phyloP scores from a whole-genome alignment of 352 stramenopile species.

The Aphanomyces astaci region DNA sequence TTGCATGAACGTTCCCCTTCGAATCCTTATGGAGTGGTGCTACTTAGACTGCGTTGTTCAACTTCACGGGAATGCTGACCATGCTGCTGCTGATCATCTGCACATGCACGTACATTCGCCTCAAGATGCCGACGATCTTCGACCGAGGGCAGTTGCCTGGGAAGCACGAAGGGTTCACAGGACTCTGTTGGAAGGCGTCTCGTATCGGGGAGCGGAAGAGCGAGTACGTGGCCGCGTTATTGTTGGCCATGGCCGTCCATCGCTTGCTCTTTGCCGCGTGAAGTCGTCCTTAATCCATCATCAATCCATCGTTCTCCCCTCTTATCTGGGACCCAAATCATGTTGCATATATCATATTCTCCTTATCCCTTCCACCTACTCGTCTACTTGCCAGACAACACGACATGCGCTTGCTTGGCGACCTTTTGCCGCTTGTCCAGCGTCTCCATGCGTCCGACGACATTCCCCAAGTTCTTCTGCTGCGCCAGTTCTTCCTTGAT shows the following conservation, averaged over 20 bases:
- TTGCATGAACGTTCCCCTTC: too few relatives aligned
- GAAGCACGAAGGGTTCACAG: constrained; percentile 80
- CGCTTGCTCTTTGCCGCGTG: constrained; percentile 81
- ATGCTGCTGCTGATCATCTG: constrained; percentile 96
- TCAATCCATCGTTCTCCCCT: background rate
- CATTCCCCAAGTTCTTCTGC: constrained; percentile 63
- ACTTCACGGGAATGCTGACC: constrained; percentile 94
- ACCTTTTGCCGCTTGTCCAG: constrained; percentile 79
- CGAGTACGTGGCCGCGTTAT: constrained; percentile 70
- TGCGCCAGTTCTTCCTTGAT: constrained; percentile 74
- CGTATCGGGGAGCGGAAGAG: constrained; percentile 89
- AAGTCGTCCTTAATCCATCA: background rate
- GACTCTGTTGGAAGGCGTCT: constrained; percentile 89
- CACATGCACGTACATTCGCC: constrained; percentile 94
- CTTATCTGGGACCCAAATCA: too few relatives aligned
- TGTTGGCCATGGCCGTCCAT: constrained; percentile 87
- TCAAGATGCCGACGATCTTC: constrained; percentile 93
- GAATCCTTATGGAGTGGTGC: too few relatives aligned
- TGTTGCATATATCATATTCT: too few relatives aligned
- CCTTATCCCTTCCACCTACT: too few relatives aligned
- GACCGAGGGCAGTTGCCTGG: constrained; percentile 75
- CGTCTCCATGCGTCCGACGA: constrained; percentile 81
- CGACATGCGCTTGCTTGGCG: constrained; percentile 73
- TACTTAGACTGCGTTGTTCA: constrained; percentile 94
- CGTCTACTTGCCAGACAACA: constrained; percentile 32